Evolutionary conservation across 139 green algal genomes (phyloP).

Genomic region (Tetradesmus obliquus): DNA sequence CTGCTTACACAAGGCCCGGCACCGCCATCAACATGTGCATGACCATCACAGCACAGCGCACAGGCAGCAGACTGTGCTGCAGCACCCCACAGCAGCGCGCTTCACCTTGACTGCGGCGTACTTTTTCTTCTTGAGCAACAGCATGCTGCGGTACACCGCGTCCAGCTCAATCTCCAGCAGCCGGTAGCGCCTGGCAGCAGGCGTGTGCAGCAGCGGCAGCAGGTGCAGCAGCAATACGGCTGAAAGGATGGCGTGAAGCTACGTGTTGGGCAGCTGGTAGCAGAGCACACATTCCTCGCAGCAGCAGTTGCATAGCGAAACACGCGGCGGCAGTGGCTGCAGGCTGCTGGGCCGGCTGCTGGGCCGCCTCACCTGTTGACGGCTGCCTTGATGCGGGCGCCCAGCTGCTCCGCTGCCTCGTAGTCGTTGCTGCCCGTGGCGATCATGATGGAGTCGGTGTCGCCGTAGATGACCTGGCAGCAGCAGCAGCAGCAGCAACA

Average conservation of each 20-base stretch:
- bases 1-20: background rate
- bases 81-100: background rate
- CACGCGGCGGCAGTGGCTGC: background rate
- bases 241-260: background rate
- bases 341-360: too few relatives aligned
- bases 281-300: too few relatives aligned
- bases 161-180: constrained; percentile 99
- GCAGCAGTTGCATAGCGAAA: background rate
- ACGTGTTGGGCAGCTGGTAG: background rate
- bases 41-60: background rate
- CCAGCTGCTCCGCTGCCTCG: constrained; percentile 75
- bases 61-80: background rate
- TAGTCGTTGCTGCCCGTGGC: constrained; percentile 81
- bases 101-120: constrained; percentile 82
- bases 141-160: constrained; percentile 94
- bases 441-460: constrained; percentile 99
- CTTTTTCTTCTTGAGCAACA: constrained; percentile 99
- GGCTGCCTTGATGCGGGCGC: constrained; percentile 77
- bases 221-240: background rate
- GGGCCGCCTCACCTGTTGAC: constrained; percentile 52
- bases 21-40: background rate
- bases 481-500: background rate
- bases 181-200: constrained; percentile 74
- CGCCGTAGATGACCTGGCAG: constrained; percentile 95
- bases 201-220: background rate